Conservation (phyloP, 352 stramenopile genomes). For the Vaucheria bursata region DNA sequence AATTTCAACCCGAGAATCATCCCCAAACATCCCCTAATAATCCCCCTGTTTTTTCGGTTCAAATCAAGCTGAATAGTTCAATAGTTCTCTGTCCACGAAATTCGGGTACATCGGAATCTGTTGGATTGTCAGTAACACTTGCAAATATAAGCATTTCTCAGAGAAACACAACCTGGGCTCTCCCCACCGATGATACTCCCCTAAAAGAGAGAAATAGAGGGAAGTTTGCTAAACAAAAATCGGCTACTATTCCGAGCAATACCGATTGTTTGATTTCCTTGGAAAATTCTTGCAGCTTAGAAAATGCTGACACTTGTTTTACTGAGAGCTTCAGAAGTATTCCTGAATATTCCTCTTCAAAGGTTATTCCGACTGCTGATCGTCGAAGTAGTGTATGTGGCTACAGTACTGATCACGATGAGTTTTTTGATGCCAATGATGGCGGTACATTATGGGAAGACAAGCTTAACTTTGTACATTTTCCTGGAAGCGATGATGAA, state of each 20-base stretch:
- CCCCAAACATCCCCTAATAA: too few relatives aligned
- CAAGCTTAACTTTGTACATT: background rate
- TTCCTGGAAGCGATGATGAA: too few relatives aligned
- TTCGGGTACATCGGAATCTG: background rate
- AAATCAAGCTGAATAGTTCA: too few relatives aligned
- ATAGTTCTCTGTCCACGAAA: background rate
- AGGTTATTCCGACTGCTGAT: background rate
- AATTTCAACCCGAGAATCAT: too few relatives aligned
- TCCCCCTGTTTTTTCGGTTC: too few relatives aligned
- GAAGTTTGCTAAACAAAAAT: slow-evolving; percentile 6
- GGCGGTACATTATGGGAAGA: background rate
- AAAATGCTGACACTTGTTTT: background rate
- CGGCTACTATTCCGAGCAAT: slow-evolving; percentile 2
- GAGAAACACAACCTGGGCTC: background rate
- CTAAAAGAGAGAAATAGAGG: background rate
- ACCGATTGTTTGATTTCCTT: too few relatives aligned
- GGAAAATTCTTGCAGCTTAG: too few relatives aligned
- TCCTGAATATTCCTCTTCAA: background rate
- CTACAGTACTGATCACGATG: slow-evolving; percentile 17
- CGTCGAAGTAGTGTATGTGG: background rate
- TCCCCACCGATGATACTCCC: background rate
- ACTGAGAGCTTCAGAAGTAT: background rate
- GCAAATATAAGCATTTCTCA: background rate
- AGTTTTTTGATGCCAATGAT: slow-evolving; percentile 25
- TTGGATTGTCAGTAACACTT: background rate